Percentiles rank a stretch among this genome's conserved stretches.
Evolutionary conservation across 2,329 filamentous ascomycete genomes (phyloP).

Genomic region (Beauveria sp.): DNA sequence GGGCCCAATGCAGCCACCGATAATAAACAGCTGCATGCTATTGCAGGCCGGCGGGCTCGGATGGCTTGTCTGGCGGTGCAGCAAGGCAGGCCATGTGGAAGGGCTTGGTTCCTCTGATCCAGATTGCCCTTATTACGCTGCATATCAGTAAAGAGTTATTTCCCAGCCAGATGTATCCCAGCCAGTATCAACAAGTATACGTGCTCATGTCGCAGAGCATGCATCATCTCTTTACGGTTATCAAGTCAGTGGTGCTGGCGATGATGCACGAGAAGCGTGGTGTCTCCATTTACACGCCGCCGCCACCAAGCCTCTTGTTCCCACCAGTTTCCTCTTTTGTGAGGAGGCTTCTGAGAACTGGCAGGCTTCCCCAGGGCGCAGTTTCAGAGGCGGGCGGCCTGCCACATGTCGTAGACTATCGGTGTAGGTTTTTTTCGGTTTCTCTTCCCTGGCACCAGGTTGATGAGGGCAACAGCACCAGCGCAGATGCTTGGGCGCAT

Average conservation of each 20-base stretch:
- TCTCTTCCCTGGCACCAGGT: neutral
- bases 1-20: neutral
- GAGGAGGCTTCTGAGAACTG: neutral
- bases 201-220: too few relatives aligned
- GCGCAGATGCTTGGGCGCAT: neutral
- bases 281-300: neutral
- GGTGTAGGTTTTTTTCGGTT: neutral
- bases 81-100: neutral
- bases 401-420: neutral
- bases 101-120: neutral
- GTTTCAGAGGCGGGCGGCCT: neutral
- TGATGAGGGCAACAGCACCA: neutral
- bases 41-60: neutral
- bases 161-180: neutral
- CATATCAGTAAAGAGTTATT: neutral
- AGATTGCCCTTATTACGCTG: neutral
- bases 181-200: too few relatives aligned
- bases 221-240: too few relatives aligned
- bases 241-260: too few relatives aligned
- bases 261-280: neutral
- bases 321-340: slow-evolving; percentile 2
- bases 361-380: neutral
- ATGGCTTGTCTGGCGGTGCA: neutral
- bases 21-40: neutral
- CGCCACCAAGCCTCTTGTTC: slow-evolving; percentile 4